phyloP scores from a whole-genome alignment of 108 stramenopile genomes.

The Hondaea fermentalgiana region DNA sequence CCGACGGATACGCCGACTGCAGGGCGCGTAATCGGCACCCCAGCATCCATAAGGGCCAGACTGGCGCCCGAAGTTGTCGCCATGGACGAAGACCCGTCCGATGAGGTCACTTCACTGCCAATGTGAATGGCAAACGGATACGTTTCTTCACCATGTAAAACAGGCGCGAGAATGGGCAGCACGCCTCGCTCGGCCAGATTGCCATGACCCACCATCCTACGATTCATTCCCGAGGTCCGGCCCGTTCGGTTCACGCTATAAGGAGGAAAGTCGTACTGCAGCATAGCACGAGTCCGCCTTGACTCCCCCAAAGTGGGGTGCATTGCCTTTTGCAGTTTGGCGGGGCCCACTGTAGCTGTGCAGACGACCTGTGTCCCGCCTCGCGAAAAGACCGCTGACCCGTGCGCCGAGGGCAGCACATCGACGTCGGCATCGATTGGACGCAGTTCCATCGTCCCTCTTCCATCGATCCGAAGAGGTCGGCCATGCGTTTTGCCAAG shows the following conservation, averaged over 20 bases:
- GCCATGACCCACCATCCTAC: slow-evolving; percentile 69
- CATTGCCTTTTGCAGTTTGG: not conserved
- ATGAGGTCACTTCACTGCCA: slow-evolving; percentile 68
- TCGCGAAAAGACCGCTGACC: slow-evolving; percentile 65
- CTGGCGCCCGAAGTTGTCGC: slow-evolving; percentile 65
- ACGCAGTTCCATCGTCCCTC: not conserved
- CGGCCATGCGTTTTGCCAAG: not conserved
- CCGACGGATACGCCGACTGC: slow-evolving; percentile 83
- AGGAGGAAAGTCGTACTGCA: slow-evolving; percentile 80
- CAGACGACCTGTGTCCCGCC: slow-evolving; percentile 76
- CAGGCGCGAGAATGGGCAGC: slow-evolving; percentile 60
- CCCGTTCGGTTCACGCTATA: slow-evolving; percentile 57
- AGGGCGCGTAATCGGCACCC: slow-evolving; percentile 66
- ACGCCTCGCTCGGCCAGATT: slow-evolving; percentile 76
- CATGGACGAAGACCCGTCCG: slow-evolving; percentile 71
- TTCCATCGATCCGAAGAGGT: not conserved
- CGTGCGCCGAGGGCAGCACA: slow-evolving; percentile 52
- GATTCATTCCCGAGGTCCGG: slow-evolving; percentile 41
- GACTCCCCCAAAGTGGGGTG: not conserved
- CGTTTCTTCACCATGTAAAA: slow-evolving; percentile 20
- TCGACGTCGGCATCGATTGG: not conserved
- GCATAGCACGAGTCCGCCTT: slow-evolving; percentile 24
- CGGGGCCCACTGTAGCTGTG: slow-evolving; percentile 51
- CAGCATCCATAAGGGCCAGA: slow-evolving; percentile 76
- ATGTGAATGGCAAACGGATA: slow-evolving; percentile 79